Percentiles rank a stretch among this genome's conserved stretches.
Conservation (phyloP, 805 yeast genomes). For the Candida methanosorbosa region DNA sequence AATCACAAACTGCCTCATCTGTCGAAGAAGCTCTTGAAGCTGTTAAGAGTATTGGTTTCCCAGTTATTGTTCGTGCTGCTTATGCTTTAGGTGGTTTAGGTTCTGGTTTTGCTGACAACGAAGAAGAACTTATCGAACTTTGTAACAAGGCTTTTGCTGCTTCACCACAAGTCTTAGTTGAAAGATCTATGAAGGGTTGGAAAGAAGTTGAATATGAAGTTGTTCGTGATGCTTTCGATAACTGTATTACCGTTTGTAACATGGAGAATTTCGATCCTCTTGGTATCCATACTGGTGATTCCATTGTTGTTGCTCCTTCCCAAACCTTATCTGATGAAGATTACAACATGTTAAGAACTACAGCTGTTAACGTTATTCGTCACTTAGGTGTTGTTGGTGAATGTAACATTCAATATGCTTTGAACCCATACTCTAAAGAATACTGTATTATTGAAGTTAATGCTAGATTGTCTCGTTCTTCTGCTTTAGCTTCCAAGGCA, state of each 20-base stretch:
- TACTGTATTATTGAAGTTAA: slow-evolving; percentile 97
- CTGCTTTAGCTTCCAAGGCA: slow-evolving; percentile 98
- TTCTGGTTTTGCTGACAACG: slow-evolving; percentile 93
- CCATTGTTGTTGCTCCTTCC: slow-evolving; percentile 97
- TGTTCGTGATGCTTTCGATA: slow-evolving; percentile 93
- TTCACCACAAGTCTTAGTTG: slow-evolving; percentile 93
- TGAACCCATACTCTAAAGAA: slow-evolving; percentile 88
- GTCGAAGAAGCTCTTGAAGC: slow-evolving; percentile 80
- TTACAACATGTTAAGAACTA: slow-evolving; percentile 94
- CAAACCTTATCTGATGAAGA: slow-evolving; percentile 96
- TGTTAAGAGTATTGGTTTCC: slow-evolving; percentile 83
- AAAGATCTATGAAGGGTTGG: slow-evolving; percentile 98
- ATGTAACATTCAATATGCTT: slow-evolving; percentile 95
- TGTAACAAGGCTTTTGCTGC: slow-evolving; percentile 91
- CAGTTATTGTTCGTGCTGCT: slow-evolving; percentile 96
- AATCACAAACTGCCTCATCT: slow-evolving; percentile 75
- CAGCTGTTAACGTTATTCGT: slow-evolving; percentile 95
- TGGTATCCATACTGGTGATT: slow-evolving; percentile 98
- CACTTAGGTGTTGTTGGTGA: slow-evolving; percentile 99
- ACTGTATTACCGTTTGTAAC: slow-evolving; percentile 98
- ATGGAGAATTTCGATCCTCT: slow-evolving; percentile 99
- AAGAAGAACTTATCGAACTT: slow-evolving; percentile 69
- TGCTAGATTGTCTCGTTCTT: slow-evolving; percentile 95
- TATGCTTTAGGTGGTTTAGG: slow-evolving; percentile 97
- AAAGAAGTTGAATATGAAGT: slow-evolving; percentile 98